Evolutionary conservation across 2,329 filamentous ascomycete species (phyloP), one percentile per base, ranked within the genome.

Genomic region (Alternaria sp.): DNA sequence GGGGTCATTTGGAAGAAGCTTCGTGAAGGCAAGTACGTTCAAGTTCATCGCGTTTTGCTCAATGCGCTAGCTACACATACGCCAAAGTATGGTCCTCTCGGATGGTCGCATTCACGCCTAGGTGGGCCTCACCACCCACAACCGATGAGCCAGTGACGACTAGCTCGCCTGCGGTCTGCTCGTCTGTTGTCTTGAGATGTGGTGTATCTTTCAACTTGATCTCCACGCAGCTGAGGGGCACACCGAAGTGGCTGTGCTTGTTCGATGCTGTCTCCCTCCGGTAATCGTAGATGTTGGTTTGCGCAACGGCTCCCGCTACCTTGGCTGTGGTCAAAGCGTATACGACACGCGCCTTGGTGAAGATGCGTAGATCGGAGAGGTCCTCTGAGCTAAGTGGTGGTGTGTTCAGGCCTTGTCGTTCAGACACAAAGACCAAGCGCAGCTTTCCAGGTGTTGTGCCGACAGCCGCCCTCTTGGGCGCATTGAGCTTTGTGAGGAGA

Each of bases 261-360:
- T 71, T 76, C 67, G 67, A 76, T 7, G 69, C 55, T 46, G 79
- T 76, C 44, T 79, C 40, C 86, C 85, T 69, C 52, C 95, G 85
- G 79, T 98, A 98, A 77, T 98, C 95, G 75, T 92, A 96, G 43
- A 94, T 86, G 65, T 92, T 90, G 8, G 92, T 97, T 81, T 98
- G 95, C 1, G 91, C 85, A n/a, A 97, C 88, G 1, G 94, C 91
- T 40, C 96, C 96, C 3, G 94, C 95, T n/a, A 98, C 92, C 64
- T 88, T 88, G 23, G 93, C 84, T 1, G 91, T 89, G 17, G 93
- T 91, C 58, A 99, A 85, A 4, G 93, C 94, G 79, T 98, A 97
- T 54, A 96, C 85, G 60, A 97, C 85, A 55, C 93, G 88, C 2
- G 93, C 90, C 26, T 91, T 88, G 2, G 91, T 92, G 79, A 93